Conservation (phyloP, 208 protist species). For the Crithidia acanthocephali region DNA sequence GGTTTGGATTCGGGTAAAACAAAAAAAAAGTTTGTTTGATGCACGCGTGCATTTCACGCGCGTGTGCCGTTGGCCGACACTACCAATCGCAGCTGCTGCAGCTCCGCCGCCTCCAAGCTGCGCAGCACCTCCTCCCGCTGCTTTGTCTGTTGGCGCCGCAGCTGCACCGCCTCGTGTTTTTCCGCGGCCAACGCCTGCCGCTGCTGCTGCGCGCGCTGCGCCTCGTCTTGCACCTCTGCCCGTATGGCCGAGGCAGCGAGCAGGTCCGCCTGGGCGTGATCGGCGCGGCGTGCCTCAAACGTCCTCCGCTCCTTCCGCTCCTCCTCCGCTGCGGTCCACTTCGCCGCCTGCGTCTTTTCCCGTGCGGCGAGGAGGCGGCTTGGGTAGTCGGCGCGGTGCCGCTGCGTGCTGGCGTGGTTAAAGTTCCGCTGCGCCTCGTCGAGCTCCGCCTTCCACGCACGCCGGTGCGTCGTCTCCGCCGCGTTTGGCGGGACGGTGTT, state of each 20-base stretch:
- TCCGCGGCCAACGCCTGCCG: slow-evolving; percentile 28
- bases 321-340: slow-evolving; percentile 27
- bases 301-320: slow-evolving; percentile 32
- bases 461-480: slow-evolving; percentile 32
- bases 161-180: slow-evolving; percentile 22
- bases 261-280: slow-evolving; percentile 24
- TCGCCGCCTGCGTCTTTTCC: slow-evolving; percentile 29
- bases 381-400: slow-evolving; percentile 32
- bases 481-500: slow-evolving; percentile 34
- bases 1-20: too few relatives aligned
- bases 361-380: slow-evolving; percentile 32
- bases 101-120: slow-evolving; percentile 38
- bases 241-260: slow-evolving; percentile 34
- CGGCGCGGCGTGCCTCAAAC: slow-evolving; percentile 16
- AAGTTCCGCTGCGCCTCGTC: slow-evolving; percentile 29
- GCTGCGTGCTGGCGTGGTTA: slow-evolving; percentile 36
- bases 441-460: slow-evolving; percentile 47
- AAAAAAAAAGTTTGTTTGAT: too few relatives aligned
- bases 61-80: slow-evolving; percentile 26
- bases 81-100: slow-evolving; percentile 33
- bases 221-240: slow-evolving; percentile 27
- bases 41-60: too few relatives aligned
- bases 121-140: slow-evolving; percentile 33
- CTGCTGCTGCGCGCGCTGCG: slow-evolving; percentile 28
- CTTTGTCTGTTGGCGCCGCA: slow-evolving; percentile 32